A percentile compares a stretch with the other conserved stretches of the same genome.
phyloP scores from a whole-genome alignment of 78 protist genomes.

The Isochrysis galbana region DNA sequence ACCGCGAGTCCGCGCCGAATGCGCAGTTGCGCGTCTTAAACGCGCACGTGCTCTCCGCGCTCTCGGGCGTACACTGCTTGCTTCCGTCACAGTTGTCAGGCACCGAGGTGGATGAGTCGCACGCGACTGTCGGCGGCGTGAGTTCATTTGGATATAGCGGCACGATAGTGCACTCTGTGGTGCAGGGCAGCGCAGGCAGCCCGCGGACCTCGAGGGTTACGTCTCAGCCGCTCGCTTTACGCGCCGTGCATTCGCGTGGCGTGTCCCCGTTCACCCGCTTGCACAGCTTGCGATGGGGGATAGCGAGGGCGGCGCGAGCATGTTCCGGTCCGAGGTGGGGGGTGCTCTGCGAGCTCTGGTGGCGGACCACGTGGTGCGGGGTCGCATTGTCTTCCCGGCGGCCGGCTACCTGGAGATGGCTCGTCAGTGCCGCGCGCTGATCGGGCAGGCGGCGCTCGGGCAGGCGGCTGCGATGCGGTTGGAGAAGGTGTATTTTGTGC shows the following conservation, averaged over 20 bases:
- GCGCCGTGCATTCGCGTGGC: not conserved
- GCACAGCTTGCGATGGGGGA: not conserved
- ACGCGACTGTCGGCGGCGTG: not conserved
- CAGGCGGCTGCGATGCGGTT: not conserved
- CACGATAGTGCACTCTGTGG: not conserved
- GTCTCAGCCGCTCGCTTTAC: not conserved
- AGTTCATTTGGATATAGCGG: conserved; percentile 2
- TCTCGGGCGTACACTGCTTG: not conserved
- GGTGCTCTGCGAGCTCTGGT: not conserved
- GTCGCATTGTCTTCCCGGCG: not conserved
- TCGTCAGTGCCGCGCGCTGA: not conserved
- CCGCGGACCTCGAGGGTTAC: not conserved
- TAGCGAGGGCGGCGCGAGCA: not conserved
- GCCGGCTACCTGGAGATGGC: not conserved
- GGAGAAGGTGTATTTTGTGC: not conserved
- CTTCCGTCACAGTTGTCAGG: not conserved
- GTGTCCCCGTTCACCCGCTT: not conserved
- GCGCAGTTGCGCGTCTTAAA: not conserved
- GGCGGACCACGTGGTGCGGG: not conserved
- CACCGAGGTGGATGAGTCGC: not conserved
- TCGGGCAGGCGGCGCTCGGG: not conserved
- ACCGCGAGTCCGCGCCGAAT: not conserved
- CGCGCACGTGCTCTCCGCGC: not conserved
- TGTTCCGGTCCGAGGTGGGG: not conserved
- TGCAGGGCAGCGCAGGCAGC: not conserved